These are phyloP conservation scores for Nemania diffusa DNA, from an alignment of 2,329 filamentous ascomycete genomes.

Conservation along the genomic window DNA sequence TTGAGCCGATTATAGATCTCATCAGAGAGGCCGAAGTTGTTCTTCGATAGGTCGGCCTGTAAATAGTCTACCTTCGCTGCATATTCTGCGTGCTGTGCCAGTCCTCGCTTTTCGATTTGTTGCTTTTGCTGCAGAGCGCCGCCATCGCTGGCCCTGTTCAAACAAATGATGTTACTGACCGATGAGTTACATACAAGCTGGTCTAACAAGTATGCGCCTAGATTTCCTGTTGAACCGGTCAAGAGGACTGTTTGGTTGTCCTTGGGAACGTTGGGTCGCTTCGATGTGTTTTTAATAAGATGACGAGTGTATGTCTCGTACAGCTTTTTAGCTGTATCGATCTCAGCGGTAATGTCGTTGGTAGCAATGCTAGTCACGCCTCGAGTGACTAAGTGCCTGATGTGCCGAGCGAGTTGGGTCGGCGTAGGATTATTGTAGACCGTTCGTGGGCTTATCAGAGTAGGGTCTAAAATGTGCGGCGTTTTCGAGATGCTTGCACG, in stretches of 20 bases:
- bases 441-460: neutral
- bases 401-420: neutral
- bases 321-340: neutral
- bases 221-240: slow-evolving; percentile 53
- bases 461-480: neutral
- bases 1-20: slow-evolving; percentile 14
- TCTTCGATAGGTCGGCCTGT: slow-evolving; percentile 3
- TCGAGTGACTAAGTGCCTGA: neutral
- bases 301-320: neutral
- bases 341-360: neutral
- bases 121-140: neutral
- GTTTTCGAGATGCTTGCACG: neutral
- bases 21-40: neutral
- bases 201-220: slow-evolving; percentile 54
- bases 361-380: neutral
- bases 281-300: neutral
- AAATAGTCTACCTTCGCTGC: slow-evolving; percentile 17
- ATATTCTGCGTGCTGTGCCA: neutral
- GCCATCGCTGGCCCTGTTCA: slow-evolving; percentile 30
- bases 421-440: neutral
- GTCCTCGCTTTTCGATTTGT: slow-evolving; percentile 22
- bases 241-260: slow-evolving; percentile 48
- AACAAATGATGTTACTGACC: slow-evolving; percentile 29
- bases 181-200: slow-evolving; percentile 44
- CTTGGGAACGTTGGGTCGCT: slow-evolving; percentile 12